Base-by-base conservation (phyloP, 2,329 filamentous ascomycete genomes). In the Penicillium sumatraense region DNA sequence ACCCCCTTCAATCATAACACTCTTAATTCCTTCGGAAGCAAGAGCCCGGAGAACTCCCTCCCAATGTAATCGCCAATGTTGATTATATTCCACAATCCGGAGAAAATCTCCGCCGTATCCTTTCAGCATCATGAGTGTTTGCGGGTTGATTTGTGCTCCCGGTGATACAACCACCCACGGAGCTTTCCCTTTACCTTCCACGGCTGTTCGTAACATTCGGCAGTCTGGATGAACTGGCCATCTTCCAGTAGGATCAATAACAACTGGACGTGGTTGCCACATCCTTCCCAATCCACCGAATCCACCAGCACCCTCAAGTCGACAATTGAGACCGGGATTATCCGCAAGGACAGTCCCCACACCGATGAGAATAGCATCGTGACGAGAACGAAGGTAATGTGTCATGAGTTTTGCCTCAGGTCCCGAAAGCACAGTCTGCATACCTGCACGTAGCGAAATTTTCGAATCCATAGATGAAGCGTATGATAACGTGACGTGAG, bases 1-100 rank as follows among this genome's bases (percentile, higher is more conserved):
- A 10, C 93, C 93, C 0, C 93, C 93, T 72, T 98, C 93, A 46
- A 98, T 83, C 93, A 97, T 97, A 54, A 97, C 80, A 69, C 91
- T 96, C 49, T 75, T 73, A 41, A 96, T 76, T 1, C 86, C 86
- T 63, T 89, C 80, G 1, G 69, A 71, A 24, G 73, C 75, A 29
- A 96, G 72, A 3, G 79, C 76, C 16, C 73, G 73, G 26, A 96
- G 74, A 14, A 96, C 82, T 36, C 81, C 79, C 10, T 72, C 72
- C 91, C 91, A 96, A 16, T 79, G 73, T 59, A 89, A 81, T 52
- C 80, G 76, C 69, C 72, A 73, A 27, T 75, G 68, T 14, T 68
- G 75, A 45, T 71, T 73, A 51, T 71, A 68, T 42, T 76, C 70
- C 56, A 70, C 61, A 5, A 75, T 73, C 29, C 72, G 71, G 44